Evolutionary conservation across 2,329 filamentous ascomycete species (phyloP).

Genomic region (Chaetothyriales sp.): DNA sequence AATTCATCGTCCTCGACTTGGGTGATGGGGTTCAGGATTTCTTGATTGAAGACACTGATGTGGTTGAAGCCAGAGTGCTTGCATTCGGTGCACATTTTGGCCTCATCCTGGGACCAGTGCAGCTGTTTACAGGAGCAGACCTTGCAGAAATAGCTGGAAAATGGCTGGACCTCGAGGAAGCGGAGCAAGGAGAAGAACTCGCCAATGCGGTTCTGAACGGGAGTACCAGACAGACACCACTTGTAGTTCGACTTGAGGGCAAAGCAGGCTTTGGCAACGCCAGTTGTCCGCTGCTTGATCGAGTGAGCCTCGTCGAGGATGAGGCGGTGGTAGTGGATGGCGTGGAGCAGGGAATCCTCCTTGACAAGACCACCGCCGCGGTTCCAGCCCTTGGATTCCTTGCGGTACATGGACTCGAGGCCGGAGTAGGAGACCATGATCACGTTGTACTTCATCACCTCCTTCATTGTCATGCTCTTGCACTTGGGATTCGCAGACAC

Average conservation of each 20-base stretch:
- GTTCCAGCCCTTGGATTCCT: slow-evolving; percentile 79
- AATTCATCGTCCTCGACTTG: slow-evolving; percentile 35
- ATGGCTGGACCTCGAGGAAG: slow-evolving; percentile 77
- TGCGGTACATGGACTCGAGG: slow-evolving; percentile 80
- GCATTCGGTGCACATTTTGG: slow-evolving; percentile 57
- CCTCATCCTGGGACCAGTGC: slow-evolving; percentile 65
- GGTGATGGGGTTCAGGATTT: slow-evolving; percentile 72
- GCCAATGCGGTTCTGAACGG: slow-evolving; percentile 90
- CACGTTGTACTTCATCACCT: slow-evolving; percentile 72
- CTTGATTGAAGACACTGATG: slow-evolving; percentile 83
- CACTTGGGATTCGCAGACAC: slow-evolving; percentile 62
- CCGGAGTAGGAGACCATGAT: slow-evolving; percentile 83
- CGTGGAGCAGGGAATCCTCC: slow-evolving; percentile 63
- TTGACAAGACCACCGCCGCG: slow-evolving; percentile 68
- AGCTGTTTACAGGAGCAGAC: slow-evolving; percentile 63
- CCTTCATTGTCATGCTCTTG: slow-evolving; percentile 58
- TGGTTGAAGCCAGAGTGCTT: slow-evolving; percentile 49
- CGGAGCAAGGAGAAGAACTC: slow-evolving; percentile 91
- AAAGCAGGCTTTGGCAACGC: slow-evolving; percentile 90
- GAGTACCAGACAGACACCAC: slow-evolving; percentile 91
- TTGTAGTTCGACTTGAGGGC: slow-evolving; percentile 76
- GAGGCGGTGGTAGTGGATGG: slow-evolving; percentile 73
- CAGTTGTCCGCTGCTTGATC: slow-evolving; percentile 70
- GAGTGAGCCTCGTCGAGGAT: slow-evolving; percentile 92
- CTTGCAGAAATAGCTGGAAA: slow-evolving; percentile 89